Percentiles rank a stretch among this genome's conserved stretches.
Conservation (phyloP, 805 yeast species). For the Hanseniaspora meyeri region DNA sequence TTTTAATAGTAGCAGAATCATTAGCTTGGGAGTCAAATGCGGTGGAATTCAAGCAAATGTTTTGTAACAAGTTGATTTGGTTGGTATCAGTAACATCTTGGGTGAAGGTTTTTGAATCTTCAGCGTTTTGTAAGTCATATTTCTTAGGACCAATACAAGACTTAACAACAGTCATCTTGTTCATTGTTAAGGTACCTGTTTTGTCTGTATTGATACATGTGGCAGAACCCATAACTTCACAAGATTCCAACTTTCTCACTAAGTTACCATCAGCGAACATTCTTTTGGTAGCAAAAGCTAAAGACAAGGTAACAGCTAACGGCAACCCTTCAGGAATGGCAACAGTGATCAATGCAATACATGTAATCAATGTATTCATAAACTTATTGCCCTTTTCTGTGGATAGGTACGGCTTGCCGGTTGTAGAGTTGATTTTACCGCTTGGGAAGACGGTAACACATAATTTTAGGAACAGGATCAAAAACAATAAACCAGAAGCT, state of each 20-base stretch:
- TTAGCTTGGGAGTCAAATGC: constrained; percentile 63
- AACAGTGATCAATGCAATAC: constrained; percentile 86
- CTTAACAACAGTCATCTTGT: constrained; percentile 77
- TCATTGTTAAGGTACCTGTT: constrained; percentile 93
- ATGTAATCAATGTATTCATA: constrained; percentile 74
- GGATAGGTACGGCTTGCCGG: constrained; percentile 14
- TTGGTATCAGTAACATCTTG: constrained; percentile 9
- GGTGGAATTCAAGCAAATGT: constrained; percentile 69
- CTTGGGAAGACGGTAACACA: constrained; percentile 47
- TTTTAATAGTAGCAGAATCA: constrained; percentile 4
- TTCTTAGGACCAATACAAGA: constrained; percentile 53
- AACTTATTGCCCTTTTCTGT: constrained; percentile 76
- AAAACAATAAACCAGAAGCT: constrained; percentile 70
- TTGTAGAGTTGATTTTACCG: constrained; percentile 29
- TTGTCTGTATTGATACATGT: constrained; percentile 95
- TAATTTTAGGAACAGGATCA: constrained; percentile 68
- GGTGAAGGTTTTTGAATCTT: constrained; percentile 14
- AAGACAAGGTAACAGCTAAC: constrained; percentile 86
- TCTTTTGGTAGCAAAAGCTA: constrained; percentile 95
- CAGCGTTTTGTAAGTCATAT: constrained; percentile 38
- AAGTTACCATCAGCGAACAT: constrained; percentile 94
- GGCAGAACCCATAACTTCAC: constrained; percentile 99
- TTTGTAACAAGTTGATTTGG: constrained; percentile 32
- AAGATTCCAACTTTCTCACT: constrained; percentile 83
- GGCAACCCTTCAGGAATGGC: constrained; percentile 99